Conservation (phyloP, 345 rosid genomes). For the Carallia pectinifolia region DNA sequence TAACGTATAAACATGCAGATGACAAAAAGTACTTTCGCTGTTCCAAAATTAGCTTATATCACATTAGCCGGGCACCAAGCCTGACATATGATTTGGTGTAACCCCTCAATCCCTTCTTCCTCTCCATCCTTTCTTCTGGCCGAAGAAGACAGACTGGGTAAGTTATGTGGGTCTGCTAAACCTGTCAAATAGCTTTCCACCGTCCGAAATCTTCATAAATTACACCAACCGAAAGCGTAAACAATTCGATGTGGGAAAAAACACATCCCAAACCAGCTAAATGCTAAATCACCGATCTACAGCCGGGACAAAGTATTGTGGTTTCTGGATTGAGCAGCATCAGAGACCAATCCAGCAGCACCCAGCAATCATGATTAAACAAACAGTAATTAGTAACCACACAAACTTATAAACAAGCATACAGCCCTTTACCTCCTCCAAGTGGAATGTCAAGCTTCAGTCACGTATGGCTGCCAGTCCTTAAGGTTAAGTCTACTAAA, state of each 20-base stretch:
- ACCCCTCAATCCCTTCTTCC: constrained; percentile 32
- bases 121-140: constrained; percentile 15
- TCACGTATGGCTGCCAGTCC: constrained; percentile 26
- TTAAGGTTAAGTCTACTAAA: constrained; percentile 32
- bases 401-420: constrained; percentile 31
- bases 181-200: no score
- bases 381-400: constrained; percentile 29
- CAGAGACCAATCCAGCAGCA: constrained; percentile 16
- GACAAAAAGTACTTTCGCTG: constrained; percentile 34
- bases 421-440: constrained; percentile 22
- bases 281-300: constrained; percentile 34
- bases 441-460: constrained; percentile 38
- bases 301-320: constrained; percentile 17
- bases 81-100: constrained; percentile 17
- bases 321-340: constrained; percentile 17
- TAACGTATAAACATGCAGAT: constrained; percentile 30
- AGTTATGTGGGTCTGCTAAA: constrained; percentile 21
- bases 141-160: constrained; percentile 28
- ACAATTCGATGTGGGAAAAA: constrained; percentile 16
- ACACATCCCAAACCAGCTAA: constrained; percentile 34
- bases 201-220: constrained; percentile 16
- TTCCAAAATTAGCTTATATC: constrained; percentile 40
- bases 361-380: constrained; percentile 20
- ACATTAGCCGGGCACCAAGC: constrained; percentile 34
- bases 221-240: constrained; percentile 16